Percentiles rank a stretch among this genome's conserved stretches.
These are phyloP conservation scores for Colletotrichum falcatum DNA, from an alignment of 2,329 filamentous ascomycete species.

Conservation along the genomic window DNA sequence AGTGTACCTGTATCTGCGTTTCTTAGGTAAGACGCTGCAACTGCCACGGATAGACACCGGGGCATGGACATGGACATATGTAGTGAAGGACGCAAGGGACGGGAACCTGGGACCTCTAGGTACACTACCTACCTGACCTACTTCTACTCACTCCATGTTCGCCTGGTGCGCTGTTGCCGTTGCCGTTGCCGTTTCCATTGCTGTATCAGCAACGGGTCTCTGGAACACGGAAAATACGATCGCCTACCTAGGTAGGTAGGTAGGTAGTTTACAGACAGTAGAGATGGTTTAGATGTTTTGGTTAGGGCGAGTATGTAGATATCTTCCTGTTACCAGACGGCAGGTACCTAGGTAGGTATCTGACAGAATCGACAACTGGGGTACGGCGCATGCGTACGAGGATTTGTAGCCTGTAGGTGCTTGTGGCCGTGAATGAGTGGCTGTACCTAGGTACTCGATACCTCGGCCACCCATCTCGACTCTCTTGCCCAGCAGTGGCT, in stretches of 20 bases:
- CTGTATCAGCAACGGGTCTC: background rate
- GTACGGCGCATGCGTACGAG: background rate
- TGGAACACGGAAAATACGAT: background rate
- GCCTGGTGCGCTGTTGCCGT: background rate
- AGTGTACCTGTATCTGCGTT: background rate
- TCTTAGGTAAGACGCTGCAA: conserved; percentile 12
- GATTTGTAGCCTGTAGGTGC: too few relatives aligned
- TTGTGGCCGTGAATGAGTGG: background rate
- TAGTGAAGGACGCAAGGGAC: background rate
- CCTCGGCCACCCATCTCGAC: conserved; percentile 1
- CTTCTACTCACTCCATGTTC: background rate
- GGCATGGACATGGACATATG: too few relatives aligned
- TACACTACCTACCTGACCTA: background rate
- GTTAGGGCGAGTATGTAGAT: background rate
- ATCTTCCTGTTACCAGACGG: conserved; percentile 2
- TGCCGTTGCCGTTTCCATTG: background rate
- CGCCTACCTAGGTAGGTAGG: too few relatives aligned
- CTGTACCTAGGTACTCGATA: background rate
- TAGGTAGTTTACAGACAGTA: background rate
- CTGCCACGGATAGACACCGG: conserved; percentile 2
- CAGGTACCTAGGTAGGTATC: background rate
- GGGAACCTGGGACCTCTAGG: background rate
- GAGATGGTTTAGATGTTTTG: too few relatives aligned
- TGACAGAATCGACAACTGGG: background rate
- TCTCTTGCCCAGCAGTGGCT: conserved; percentile 6